A percentile compares a stretch with the other conserved stretches of the same genome.
phyloP scores from a whole-genome alignment of 2,329 filamentous ascomycete species.

The Penicillium hordei region DNA sequence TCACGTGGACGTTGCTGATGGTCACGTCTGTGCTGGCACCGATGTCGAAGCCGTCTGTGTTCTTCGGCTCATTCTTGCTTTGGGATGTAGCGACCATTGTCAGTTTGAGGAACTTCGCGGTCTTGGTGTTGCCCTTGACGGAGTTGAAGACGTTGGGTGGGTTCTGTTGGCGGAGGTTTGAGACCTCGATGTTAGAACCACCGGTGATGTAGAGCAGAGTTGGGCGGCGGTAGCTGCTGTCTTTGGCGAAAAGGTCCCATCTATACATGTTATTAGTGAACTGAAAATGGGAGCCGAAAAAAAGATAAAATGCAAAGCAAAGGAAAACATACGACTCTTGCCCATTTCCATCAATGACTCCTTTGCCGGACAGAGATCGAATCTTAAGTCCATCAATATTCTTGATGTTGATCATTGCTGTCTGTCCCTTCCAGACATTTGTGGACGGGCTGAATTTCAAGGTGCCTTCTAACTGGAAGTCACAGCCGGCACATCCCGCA shows the following conservation, averaged over 20 bases:
- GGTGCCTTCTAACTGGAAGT: conserved; percentile 49
- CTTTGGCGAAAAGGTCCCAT: conserved; percentile 42
- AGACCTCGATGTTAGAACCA: conserved; percentile 40
- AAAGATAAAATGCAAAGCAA: neutral
- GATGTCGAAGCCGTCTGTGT: conserved; percentile 49
- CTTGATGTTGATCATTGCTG: conserved; percentile 42
- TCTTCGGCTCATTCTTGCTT: conserved; percentile 40
- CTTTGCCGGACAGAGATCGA: conserved; percentile 41
- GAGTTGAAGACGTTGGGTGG: conserved; percentile 50
- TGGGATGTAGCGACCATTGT: conserved; percentile 43
- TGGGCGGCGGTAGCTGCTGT: conserved; percentile 43
- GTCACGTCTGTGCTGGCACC: conserved; percentile 41
- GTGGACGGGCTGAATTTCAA: conserved; percentile 43
- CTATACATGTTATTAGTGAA: conserved; percentile 9
- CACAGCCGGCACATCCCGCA: conserved; percentile 45
- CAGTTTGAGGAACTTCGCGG: conserved; percentile 41
- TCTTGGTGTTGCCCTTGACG: conserved; percentile 37
- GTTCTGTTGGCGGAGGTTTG: conserved; percentile 43
- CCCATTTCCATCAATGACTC: conserved; percentile 51
- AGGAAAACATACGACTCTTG: conserved; percentile 38
- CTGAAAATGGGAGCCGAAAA: neutral
- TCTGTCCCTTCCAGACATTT: conserved; percentile 45
- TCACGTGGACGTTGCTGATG: conserved; percentile 38
- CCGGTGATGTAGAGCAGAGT: conserved; percentile 46
- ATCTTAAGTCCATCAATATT: conserved; percentile 42